These are phyloP conservation scores for Rhizophlyctis rosea DNA, from an alignment of 192 early-diverging fungal species.

Conservation along the genomic window DNA sequence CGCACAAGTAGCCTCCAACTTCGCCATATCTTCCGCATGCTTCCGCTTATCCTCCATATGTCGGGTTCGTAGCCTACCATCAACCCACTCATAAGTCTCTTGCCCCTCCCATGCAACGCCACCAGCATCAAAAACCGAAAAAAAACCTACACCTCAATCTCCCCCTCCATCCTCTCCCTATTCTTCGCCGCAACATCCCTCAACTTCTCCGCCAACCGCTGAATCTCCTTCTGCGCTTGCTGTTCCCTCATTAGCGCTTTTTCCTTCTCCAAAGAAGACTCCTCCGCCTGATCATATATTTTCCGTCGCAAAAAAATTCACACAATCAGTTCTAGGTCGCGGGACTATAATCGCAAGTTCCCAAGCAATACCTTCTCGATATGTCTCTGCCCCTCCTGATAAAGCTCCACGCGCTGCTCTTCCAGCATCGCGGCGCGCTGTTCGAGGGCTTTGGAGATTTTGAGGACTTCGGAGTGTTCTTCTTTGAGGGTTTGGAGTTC, in stretches of 20 bases:
- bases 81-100: too few relatives aligned
- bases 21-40: conserved; percentile 31
- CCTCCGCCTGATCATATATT: conserved; percentile 25
- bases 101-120: too few relatives aligned
- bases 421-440: conserved; percentile 21
- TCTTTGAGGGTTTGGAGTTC: conserved; percentile 16
- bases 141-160: conserved; percentile 25
- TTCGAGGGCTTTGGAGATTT: conserved; percentile 12
- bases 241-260: conserved; percentile 38
- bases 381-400: conserved; percentile 1
- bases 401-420: conserved; percentile 17
- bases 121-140: background rate
- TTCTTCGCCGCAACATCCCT: conserved; percentile 29
- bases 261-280: conserved; percentile 42
- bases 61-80: conserved; percentile 33
- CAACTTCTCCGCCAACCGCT: conserved; percentile 32
- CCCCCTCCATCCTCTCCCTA: conserved; percentile 35
- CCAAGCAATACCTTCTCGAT: conserved; percentile 13
- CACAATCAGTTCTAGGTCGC: background rate
- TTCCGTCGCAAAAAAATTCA: background rate
- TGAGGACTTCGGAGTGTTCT: conserved; percentile 18
- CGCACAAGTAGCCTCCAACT: conserved; percentile 30
- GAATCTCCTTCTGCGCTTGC: conserved; percentile 27
- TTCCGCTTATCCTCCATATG: conserved; percentile 27
- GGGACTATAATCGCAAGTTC: background rate